Base-by-base conservation (phyloP, 2,329 filamentous ascomycete genomes). In the Penicillium glabrum region DNA sequence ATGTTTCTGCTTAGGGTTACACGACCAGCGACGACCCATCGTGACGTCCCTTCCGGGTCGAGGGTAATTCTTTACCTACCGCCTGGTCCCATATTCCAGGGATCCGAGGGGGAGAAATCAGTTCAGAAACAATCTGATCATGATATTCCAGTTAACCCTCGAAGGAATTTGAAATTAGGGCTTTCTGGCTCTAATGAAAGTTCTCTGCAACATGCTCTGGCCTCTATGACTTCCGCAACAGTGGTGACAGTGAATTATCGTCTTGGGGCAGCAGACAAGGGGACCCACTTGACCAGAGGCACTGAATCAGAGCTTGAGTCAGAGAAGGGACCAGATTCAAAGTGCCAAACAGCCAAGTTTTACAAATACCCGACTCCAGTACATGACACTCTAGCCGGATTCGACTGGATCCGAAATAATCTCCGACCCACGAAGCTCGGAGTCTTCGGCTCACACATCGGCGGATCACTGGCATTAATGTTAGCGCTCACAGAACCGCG, bases 191-290 rank as follows among this genome's bases (percentile, higher is more conserved):
- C 24, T 13, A 16, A n/a, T 19, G 11, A 13, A 13, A 16, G 3
- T 7, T 63, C 62, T 8, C 64, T 66, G 0, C 68, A 70, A 35
- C 64, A 69, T 54, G 35, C 55, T 1, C 61, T 77, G 14, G 70
- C 74, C n/a, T 63, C 68, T 7, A 60, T 59, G 5, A 70, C 73
- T 0, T 64, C 62, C 24, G 69, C 72, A 1, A 74, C 69, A 3
- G 63, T 77, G 1, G 75, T 77, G 11, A 77, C 72, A 11, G 63
- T 78, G 39, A 72, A 77, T 51, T 78, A 78, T 61, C 72, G 76
- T 11, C 64, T 77, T 5, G 75, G 72, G 3, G 49, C 27, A 11
- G 29, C 53, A 45, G 13, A 46, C 21, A 21, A 41, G 23, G 45
- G 26, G 24, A 26, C 6, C 4, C 19, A 19, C 26, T 19, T 26